Evolutionary conservation across 1,284 basidiomycete genomes (phyloP).

Genomic region (Ceratobasidium sp.): DNA sequence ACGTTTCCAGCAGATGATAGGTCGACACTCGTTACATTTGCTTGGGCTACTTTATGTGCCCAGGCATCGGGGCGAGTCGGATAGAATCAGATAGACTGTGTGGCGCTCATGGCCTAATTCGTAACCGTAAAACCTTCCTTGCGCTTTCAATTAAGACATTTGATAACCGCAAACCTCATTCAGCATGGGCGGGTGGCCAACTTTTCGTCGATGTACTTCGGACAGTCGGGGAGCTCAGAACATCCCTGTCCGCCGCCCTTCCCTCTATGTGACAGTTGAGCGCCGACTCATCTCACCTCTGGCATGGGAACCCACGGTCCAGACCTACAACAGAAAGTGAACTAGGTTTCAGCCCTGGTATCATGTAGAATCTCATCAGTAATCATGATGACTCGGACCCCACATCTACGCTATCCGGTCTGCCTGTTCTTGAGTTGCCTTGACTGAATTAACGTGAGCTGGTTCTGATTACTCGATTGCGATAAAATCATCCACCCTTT

Average conservation of each 20-base stretch:
- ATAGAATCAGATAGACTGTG: background rate
- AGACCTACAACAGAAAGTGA: background rate
- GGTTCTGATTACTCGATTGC: too few species aligned
- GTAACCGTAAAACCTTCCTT: background rate
- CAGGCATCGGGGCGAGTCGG: slow-evolving; percentile 17
- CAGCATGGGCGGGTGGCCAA: slow-evolving; percentile 1
- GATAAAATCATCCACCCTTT: too few species aligned
- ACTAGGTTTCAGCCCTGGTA: background rate
- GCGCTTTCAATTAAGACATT: background rate
- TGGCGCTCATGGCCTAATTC: background rate
- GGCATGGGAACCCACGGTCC: background rate
- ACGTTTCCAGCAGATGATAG: slow-evolving; percentile 19
- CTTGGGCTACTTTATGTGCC: slow-evolving; percentile 29
- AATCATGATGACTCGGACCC: too few species aligned
- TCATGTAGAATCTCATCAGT: background rate
- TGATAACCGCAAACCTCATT: background rate
- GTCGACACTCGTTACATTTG: slow-evolving; percentile 22
- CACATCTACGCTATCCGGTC: too few species aligned
- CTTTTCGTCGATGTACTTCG: background rate
- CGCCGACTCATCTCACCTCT: background rate
- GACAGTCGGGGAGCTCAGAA: background rate
- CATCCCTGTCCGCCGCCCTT: too few species aligned
- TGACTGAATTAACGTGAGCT: too few species aligned
- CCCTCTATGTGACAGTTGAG: too few species aligned
- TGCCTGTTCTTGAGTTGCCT: too few species aligned